A percentile compares a stretch with the other conserved stretches of the same genome.
Conservation (phyloP, 805 yeast species). For the Saccharomycopsis olivae region DNA sequence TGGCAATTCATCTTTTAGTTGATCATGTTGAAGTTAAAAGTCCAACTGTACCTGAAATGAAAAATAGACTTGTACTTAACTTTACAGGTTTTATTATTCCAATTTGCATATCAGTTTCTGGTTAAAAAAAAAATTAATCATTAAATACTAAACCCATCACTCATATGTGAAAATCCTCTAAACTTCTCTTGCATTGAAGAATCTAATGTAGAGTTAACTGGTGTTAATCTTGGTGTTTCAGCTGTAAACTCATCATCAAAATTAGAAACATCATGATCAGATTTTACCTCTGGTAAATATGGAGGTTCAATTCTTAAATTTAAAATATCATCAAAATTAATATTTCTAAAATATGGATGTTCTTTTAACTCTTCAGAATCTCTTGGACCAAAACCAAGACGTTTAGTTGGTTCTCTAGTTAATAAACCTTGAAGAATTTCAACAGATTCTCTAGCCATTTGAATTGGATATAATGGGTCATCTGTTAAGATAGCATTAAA, state of each 20-base stretch:
- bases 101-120: constrained; percentile 1
- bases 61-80: constrained; percentile 1
- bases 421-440: constrained; percentile 84
- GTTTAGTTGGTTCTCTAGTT: constrained; percentile 75
- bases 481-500: constrained; percentile 94
- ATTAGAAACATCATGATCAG: constrained; percentile 84
- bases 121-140: neutral
- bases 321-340: constrained; percentile 80
- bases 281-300: constrained; percentile 73
- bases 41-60: constrained; percentile 22
- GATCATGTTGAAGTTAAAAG: constrained; percentile 19
- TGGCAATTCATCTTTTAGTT: constrained; percentile 54
- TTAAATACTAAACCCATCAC: constrained; percentile 34
- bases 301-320: constrained; percentile 73
- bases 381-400: constrained; percentile 78
- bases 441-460: constrained; percentile 95
- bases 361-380: constrained; percentile 94
- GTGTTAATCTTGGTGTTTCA: constrained; percentile 90
- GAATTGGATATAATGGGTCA: constrained; percentile 93
- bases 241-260: constrained; percentile 93
- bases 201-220: constrained; percentile 79
- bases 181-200: constrained; percentile 91
- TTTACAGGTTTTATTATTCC: constrained; percentile 9
- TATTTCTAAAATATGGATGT: constrained; percentile 86
- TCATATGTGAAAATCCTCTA: constrained; percentile 89